Conservation (phyloP, 2,329 filamentous ascomycete genomes). For the Fusarium sublunatum region DNA sequence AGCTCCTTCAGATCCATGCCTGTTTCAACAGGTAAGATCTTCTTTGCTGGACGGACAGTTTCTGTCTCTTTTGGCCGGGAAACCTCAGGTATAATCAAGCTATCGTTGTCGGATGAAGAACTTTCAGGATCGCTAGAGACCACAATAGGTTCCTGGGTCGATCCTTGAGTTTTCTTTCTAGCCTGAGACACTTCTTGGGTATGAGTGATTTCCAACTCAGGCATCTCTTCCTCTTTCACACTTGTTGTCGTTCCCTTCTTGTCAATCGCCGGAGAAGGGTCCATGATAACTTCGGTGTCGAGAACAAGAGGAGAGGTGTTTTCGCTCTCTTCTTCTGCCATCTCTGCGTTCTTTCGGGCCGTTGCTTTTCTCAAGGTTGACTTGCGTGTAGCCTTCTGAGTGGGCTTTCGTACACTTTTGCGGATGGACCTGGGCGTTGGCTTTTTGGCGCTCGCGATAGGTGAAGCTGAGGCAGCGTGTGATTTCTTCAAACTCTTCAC, state of each 20-base stretch:
- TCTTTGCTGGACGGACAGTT: background rate
- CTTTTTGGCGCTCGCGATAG: conserved; percentile 17
- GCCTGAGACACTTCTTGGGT: background rate
- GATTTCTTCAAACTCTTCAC: conserved; percentile 33
- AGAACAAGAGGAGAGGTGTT: background rate
- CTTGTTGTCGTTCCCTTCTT: background rate
- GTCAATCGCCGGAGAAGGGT: background rate
- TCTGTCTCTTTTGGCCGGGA: background rate
- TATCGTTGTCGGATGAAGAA: conserved; percentile 10
- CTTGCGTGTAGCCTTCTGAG: conserved; percentile 1
- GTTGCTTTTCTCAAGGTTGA: background rate
- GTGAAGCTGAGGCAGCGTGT: conserved; percentile 29
- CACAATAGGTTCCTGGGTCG: conserved; percentile 19
- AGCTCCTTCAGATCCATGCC: background rate
- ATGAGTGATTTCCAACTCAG: background rate
- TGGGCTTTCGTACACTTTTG: conserved; percentile 7
- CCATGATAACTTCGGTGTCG: background rate
- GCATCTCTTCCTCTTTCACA: background rate
- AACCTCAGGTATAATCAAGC: background rate
- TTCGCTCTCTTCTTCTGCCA: background rate
- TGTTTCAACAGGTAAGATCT: background rate
- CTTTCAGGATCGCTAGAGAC: conserved; percentile 36
- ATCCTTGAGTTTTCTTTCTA: background rate
- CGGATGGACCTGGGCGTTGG: conserved; percentile 9
- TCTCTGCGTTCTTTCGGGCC: conserved; percentile 6